These are phyloP conservation scores for Acer saccharum DNA, from an alignment of 345 rosid species.

Conservation along the genomic window DNA sequence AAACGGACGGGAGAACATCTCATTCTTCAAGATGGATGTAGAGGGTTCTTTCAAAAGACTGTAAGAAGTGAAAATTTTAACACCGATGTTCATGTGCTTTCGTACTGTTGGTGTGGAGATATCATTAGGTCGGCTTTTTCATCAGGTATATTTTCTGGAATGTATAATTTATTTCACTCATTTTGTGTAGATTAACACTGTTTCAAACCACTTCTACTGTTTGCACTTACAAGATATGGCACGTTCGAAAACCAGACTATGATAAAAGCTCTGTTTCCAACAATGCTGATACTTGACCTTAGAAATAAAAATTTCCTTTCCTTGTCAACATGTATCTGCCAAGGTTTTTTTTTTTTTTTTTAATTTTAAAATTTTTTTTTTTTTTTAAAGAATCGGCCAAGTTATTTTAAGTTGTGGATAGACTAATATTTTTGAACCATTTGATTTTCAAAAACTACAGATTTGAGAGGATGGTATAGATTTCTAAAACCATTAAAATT, in stretches of 20 bases:
- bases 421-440: neutral
- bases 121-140: slow-evolving; percentile 54
- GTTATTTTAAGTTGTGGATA: neutral
- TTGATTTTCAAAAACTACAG: neutral
- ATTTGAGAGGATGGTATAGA: neutral
- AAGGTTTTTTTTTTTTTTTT: neutral
- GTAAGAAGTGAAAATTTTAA: slow-evolving; percentile 30
- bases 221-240: neutral
- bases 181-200: neutral
- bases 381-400: neutral
- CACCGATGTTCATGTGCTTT: slow-evolving; percentile 44
- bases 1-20: slow-evolving; percentile 43
- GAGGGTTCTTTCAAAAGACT: slow-evolving; percentile 40
- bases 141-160: slow-evolving; percentile 39
- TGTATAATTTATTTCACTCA: neutral
- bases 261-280: neutral
- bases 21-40: slow-evolving; percentile 57
- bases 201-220: neutral
- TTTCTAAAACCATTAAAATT: too few relatives aligned
- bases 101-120: slow-evolving; percentile 64
- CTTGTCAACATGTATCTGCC: neutral
- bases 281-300: neutral
- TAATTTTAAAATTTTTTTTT: neutral
- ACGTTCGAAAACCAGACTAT: neutral
- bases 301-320: neutral